These are phyloP conservation scores for Ramaria rubella DNA, from an alignment of 768 basidiomycete species.

Conservation along the genomic window DNA sequence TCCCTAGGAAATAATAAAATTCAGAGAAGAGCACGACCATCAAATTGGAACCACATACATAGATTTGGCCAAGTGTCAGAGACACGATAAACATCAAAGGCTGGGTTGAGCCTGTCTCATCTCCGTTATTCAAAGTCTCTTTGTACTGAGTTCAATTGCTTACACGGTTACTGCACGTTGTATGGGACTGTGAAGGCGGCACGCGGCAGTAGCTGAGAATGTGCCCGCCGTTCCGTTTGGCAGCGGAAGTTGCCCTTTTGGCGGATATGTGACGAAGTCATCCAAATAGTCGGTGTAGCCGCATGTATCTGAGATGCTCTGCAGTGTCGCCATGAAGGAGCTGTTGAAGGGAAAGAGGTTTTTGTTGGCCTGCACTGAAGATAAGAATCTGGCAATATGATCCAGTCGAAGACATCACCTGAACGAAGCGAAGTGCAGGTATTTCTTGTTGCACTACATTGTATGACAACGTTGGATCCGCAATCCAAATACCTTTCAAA, in stretches of 20 bases:
- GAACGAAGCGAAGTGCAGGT: slow-evolving; percentile 17
- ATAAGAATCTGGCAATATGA: slow-evolving; percentile 17
- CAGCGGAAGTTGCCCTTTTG: slow-evolving; percentile 26
- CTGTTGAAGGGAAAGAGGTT: slow-evolving; percentile 57
- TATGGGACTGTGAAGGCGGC: slow-evolving; percentile 43
- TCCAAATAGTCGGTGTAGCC: slow-evolving; percentile 31
- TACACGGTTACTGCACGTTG: slow-evolving; percentile 44
- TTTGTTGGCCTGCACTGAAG: slow-evolving; percentile 37
- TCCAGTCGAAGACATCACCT: slow-evolving; percentile 30
- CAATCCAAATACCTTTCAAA: slow-evolving; percentile 19
- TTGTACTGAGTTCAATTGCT: slow-evolving; percentile 16
- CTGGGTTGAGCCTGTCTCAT: slow-evolving; percentile 42
- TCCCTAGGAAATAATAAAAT: slow-evolving; percentile 30
- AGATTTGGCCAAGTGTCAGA: slow-evolving; percentile 47
- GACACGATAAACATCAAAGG: slow-evolving; percentile 50
- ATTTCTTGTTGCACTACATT: slow-evolving; percentile 19
- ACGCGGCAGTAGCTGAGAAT: slow-evolving; percentile 24
- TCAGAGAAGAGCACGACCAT: background rate
- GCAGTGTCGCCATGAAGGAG: slow-evolving; percentile 43
- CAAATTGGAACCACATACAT: slow-evolving; percentile 24
- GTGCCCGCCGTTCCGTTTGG: slow-evolving; percentile 21
- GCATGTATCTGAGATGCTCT: slow-evolving; percentile 28
- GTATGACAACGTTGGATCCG: slow-evolving; percentile 17
- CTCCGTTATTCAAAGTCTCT: background rate
- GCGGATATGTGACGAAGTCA: slow-evolving; percentile 30